A percentile compares a stretch with the other conserved stretches of the same genome.
These are phyloP conservation scores for Juglanconis juglandina DNA, from an alignment of 2,329 filamentous ascomycete species.

Conservation along the genomic window DNA sequence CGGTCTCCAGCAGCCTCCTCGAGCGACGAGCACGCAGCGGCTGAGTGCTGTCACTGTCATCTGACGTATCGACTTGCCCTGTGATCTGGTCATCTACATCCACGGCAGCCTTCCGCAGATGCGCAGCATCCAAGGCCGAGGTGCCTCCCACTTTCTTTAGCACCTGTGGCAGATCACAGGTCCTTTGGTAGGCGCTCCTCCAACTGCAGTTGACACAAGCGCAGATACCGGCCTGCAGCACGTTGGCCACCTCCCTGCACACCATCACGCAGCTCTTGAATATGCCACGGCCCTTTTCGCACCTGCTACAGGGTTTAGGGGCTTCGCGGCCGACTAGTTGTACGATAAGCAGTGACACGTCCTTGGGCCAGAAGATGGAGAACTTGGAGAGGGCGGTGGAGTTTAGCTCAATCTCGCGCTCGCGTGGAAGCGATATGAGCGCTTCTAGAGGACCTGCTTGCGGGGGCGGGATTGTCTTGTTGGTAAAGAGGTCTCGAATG, in stretches of 20 bases:
- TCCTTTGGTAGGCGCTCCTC: neutral
- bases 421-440: neutral
- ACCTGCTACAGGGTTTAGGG: neutral
- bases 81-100: neutral
- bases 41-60: neutral
- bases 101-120: too few relatives aligned
- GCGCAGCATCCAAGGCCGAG: neutral
- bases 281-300: neutral
- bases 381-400: neutral
- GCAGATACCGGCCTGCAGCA: neutral
- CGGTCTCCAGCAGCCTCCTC: neutral
- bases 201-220: conserved; percentile 10
- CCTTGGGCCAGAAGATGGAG: neutral
- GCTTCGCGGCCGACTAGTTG: conserved; percentile 6
- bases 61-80: neutral
- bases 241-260: neutral
- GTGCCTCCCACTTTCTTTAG: neutral
- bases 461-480: neutral
- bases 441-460: neutral
- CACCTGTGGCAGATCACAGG: neutral
- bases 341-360: conserved; percentile 2
- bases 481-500: neutral
- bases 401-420: neutral
- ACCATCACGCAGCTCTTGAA: conserved; percentile 4
- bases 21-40: neutral